Base-by-base conservation (phyloP, 2,329 filamentous ascomycete species). In the Akanthomyces uredinophilus region DNA sequence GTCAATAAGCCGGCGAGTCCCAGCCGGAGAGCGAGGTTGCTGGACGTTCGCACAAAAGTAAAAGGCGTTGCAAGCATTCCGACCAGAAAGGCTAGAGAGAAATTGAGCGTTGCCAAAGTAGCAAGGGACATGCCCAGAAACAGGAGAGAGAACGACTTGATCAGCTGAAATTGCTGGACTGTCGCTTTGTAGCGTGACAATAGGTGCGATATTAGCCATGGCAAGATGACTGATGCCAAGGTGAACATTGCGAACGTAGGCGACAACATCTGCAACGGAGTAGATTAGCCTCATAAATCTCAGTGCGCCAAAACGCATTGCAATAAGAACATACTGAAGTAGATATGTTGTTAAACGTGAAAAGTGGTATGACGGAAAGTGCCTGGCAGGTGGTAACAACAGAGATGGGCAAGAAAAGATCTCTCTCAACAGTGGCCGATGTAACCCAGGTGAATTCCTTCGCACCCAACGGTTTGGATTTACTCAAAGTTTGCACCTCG, bases 61-160 rank as follows among this genome's bases (percentile, higher is more conserved):
- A 98, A 79, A 0, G 94, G 94, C 4, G 85, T 79, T 49, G 91
- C 87, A 51, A 94, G 78, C 2, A 98, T 78, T 43, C 95, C 95
- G 56, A 97, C 81, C 43, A 96, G 80, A 71, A 98, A 88, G 53
- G 92, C 88, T 16, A 97, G 87, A 3, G 90, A 92, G 80, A 99
- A 99, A 77, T 99, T 99, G 57, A 99, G 84, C 0, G 94, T 99
- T 2, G 95, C 94, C 14, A 99, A 88, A 1, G 93, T 89, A 14
- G 93, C 93, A 66, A 99, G 86, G 69, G 92, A 93, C 79, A 97
- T 91, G 69, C 95, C 95, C 0, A 98, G 84, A 11, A 96, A 81
- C 14, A 99, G 86, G n/a, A 98, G 85, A 6, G 92, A 96, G 78
- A 98, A 92, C 63, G 89, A 95, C 72, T 96, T 93, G 66, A 92